Percentiles rank a stretch among this genome's conserved stretches.
These are phyloP conservation scores for Leccinum imitatum DNA, from an alignment of 768 basidiomycete species.

Conservation along the genomic window DNA sequence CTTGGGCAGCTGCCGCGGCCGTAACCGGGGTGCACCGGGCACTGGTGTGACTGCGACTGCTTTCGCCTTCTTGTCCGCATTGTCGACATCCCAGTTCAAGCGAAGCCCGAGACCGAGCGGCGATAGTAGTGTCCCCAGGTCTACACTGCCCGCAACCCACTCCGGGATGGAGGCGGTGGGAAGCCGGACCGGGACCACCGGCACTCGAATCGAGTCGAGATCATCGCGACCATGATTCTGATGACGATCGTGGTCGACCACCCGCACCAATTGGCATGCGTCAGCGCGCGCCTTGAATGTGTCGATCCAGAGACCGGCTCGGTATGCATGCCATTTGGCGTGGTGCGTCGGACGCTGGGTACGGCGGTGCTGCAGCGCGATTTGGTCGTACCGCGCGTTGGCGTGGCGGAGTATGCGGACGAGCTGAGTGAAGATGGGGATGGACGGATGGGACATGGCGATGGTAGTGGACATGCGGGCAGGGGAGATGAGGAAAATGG, in stretches of 20 bases:
- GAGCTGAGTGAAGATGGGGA: conserved; percentile 35
- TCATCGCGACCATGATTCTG: neutral
- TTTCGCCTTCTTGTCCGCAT: neutral
- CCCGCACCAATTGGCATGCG: neutral
- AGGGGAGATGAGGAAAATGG: neutral
- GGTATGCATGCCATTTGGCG: conserved; percentile 46
- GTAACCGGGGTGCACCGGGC: conserved; percentile 29
- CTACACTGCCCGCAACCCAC: neutral
- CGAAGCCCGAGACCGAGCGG: conserved; percentile 7
- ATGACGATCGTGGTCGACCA: neutral
- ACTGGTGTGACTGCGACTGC: neutral
- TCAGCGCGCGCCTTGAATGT: conserved; percentile 34
- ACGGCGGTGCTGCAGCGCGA: conserved; percentile 41
- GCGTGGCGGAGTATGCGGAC: conserved; percentile 41
- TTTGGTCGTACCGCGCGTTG: conserved; percentile 40
- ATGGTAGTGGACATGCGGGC: neutral
- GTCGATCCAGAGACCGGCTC: conserved; percentile 46
- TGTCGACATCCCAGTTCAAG: neutral
- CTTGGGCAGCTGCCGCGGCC: conserved; percentile 20
- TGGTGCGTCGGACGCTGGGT: conserved; percentile 40
- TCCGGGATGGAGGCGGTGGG: neutral
- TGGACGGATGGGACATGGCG: conserved; percentile 16
- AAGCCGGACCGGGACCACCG: neutral
- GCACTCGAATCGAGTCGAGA: neutral
- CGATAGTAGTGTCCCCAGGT: neutral